Evolutionary conservation across 2,329 filamentous ascomycete species (phyloP), one percentile per base, ranked within the genome.

Genomic region (Aspergillus felis): DNA sequence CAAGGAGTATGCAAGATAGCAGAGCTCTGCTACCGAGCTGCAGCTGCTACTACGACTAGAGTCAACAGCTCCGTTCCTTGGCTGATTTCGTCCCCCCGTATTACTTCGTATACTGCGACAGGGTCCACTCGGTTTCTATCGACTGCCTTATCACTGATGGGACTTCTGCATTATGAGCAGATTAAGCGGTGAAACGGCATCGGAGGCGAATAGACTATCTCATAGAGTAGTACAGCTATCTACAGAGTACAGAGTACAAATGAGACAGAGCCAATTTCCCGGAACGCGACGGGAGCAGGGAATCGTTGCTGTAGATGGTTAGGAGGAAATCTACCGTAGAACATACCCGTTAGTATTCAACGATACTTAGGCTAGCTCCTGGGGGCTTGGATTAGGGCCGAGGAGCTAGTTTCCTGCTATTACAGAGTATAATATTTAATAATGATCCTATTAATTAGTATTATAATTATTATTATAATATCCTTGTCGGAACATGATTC

Each of bases 141-240:
- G 2, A 29, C 32, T 38, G 32, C 32, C 59, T 66, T 65, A 67
- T 66, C 64, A 59, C 61, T 65, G 61, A 55, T 57, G 52, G 51
- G 56, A 53, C 53, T 28, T 56, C 41, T 61, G 56, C 53, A 53
- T 53, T 46, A 46, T 20, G 20, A 22, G n/a, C 55, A 60, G 61
- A 57, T 55, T 54, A 57, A 66, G 65, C 65, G 65, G 65, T 67
- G 65, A 67, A 67, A 65, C 63, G 48, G 51, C 57, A 55, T 55
- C 56, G 57, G 59, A 58, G 61, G 49, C 56, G 55, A 55, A 58
- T 55, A 51, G 55, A 58, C 64, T 54, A 61, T 22, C 17, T 12
- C 48, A 46, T 44, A 57, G 51, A 35, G 48, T 46, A 32, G 49
- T 12, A 51, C 50, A 12, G 28, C 28, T 29, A 12, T 29, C 28